These are phyloP conservation scores for Sonneratia caseolaris DNA, from an alignment of 345 rosid species.

Conservation along the genomic window DNA sequence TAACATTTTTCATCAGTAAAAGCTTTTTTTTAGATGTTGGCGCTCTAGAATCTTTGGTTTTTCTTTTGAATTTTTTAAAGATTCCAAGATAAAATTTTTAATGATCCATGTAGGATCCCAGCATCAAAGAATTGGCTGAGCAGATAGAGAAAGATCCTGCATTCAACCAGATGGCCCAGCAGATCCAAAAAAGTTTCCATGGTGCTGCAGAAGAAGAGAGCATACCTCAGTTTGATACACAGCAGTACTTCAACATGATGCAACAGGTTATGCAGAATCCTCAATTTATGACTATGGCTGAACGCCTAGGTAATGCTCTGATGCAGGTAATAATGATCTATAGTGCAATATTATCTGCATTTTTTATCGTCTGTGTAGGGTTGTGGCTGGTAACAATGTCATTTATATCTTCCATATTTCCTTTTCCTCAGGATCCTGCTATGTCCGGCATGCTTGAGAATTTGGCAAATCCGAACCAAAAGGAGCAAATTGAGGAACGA, in stretches of 20 bases:
- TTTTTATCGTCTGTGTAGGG: neutral
- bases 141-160: conserved; percentile 92
- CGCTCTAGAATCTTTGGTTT: neutral
- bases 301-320: conserved; percentile 79
- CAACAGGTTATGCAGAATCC: conserved; percentile 98
- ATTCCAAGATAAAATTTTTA: neutral
- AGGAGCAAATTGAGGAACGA: conserved; percentile 78
- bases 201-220: conserved; percentile 42
- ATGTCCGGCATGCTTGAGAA: conserved; percentile 91
- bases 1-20: neutral
- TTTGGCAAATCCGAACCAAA: conserved; percentile 65
- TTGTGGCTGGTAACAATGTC: neutral
- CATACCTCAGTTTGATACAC: conserved; percentile 61
- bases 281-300: conserved; percentile 90
- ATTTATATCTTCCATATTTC: neutral
- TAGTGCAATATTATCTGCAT: neutral
- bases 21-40: neutral
- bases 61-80: neutral
- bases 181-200: conserved; percentile 71
- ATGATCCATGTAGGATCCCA: conserved; percentile 56
- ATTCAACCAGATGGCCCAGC: conserved; percentile 95
- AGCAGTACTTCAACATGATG: conserved; percentile 72
- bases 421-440: conserved; percentile 66
- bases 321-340: conserved; percentile 48
- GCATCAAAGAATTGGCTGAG: conserved; percentile 83